A percentile compares a stretch with the other conserved stretches of the same genome.
phyloP scores from a whole-genome alignment of 169 alveolate genomes.

The Sarcocystis neurona region DNA sequence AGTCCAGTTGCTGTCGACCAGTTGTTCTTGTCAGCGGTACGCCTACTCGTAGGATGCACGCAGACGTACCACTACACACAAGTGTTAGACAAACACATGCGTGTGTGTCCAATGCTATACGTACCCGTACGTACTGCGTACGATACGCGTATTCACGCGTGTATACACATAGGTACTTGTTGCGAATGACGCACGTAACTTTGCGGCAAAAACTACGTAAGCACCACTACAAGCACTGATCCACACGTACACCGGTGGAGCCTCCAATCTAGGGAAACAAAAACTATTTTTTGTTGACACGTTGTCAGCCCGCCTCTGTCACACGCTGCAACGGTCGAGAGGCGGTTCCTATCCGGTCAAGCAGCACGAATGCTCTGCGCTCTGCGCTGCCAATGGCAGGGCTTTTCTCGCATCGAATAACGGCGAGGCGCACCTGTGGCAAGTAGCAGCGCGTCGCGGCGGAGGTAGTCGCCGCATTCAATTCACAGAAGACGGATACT shows the following conservation, averaged over 20 bases:
- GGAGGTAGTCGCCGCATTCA: too few species aligned
- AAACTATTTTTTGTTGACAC: slow-evolving; percentile 14
- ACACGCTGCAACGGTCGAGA: neutral
- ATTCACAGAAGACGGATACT: too few species aligned
- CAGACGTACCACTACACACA: too few species aligned
- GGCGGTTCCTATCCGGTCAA: slow-evolving; percentile 57
- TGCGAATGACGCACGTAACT: neutral
- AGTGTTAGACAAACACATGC: too few species aligned
- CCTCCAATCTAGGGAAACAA: neutral
- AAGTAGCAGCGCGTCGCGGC: slow-evolving; percentile 17
- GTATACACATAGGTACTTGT: neutral
- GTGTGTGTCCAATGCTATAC: too few species aligned
- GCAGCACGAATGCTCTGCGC: neutral
- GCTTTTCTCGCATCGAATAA: neutral
- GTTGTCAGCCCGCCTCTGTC: slow-evolving; percentile 62
- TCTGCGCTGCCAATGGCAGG: slow-evolving; percentile 62
- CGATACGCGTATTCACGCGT: neutral
- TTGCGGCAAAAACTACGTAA: neutral
- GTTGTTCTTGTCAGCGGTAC: too few species aligned
- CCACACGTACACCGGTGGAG: neutral
- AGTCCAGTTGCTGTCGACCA: too few species aligned
- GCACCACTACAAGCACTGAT: neutral
- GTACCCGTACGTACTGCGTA: too few species aligned
- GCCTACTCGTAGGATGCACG: too few species aligned
- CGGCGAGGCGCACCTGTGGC: slow-evolving; percentile 18